Percentiles rank a stretch among this genome's conserved stretches.
Evolutionary conservation across 495 filamentous ascomycete species (phyloP).

Genomic region (Thermothielavioides terrestris): DNA sequence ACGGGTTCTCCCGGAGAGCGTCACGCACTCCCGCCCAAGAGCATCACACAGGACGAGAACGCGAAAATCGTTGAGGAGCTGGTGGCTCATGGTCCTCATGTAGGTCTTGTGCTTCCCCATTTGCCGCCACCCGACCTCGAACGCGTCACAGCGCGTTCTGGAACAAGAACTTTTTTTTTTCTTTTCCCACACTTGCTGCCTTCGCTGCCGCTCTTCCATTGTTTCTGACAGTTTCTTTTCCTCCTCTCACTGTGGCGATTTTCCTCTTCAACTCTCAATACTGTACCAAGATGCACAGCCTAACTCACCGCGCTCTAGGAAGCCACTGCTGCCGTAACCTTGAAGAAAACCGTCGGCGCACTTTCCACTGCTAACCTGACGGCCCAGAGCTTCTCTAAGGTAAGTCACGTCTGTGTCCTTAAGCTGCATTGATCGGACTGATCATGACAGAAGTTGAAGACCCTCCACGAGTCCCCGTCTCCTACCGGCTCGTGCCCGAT

Average conservation of each 20-base stretch:
- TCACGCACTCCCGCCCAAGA: constrained; percentile 28
- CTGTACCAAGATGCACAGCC: background rate
- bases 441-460: constrained; percentile 44
- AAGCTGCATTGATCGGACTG: constrained; percentile 6
- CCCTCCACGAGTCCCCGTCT: constrained; percentile 33
- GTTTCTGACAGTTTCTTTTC: too few relatives aligned
- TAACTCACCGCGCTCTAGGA: constrained; percentile 6
- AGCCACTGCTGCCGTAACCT: constrained; percentile 4
- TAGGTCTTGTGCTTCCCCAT: background rate
- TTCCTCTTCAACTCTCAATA: too few relatives aligned
- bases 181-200: too few relatives aligned
- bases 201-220: too few relatives aligned
- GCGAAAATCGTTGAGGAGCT: constrained; percentile 20
- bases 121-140: background rate
- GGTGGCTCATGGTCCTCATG: constrained; percentile 6
- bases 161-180: too few relatives aligned
- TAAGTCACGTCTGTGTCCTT: constrained; percentile 9
- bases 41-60: constrained; percentile 38
- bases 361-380: constrained; percentile 41
- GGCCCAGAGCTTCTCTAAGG: constrained; percentile 42
- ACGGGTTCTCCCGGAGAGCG: constrained; percentile 43
- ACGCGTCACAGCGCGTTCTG: background rate
- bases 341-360: constrained; percentile 36
- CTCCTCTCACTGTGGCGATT: too few relatives aligned
- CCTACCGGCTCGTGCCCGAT: constrained; percentile 35